Evolutionary conservation across 176 grass and related monocot genomes (phyloP).

Genomic region (Zoysia japonica): DNA sequence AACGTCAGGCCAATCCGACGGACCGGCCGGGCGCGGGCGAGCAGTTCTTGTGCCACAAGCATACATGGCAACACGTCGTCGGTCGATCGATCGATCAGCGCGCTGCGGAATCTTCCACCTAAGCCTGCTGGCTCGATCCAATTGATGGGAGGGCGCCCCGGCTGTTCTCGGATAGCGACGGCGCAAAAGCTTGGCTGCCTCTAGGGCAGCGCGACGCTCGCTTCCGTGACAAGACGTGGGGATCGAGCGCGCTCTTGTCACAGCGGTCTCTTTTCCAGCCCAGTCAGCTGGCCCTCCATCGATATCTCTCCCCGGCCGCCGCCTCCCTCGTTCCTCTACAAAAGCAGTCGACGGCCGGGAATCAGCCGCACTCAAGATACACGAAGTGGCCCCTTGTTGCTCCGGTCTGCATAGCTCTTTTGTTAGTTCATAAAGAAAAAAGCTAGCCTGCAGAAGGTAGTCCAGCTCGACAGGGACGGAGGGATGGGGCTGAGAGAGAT

Average conservation of each 20-base stretch:
- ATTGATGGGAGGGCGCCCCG: not conserved
- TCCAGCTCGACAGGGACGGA: not conserved
- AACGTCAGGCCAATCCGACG: not conserved
- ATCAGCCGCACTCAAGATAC: not conserved
- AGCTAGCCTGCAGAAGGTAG: no score
- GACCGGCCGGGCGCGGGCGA: not conserved
- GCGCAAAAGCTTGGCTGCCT: not conserved
- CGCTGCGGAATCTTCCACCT: constrained; percentile 45
- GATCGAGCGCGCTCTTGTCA: constrained; percentile 9
- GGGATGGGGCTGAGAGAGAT: constrained; percentile 78
- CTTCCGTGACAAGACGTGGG: constrained; percentile 24
- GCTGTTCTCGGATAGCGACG: no score
- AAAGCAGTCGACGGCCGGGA: constrained; percentile 18
- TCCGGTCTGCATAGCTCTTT: not conserved
- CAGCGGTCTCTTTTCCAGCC: constrained; percentile 6
- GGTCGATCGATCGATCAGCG: not conserved
- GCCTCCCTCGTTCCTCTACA: not conserved
- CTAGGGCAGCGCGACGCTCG: not conserved
- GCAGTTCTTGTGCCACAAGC: constrained; percentile 40
- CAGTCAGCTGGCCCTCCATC: not conserved
- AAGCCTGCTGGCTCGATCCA: not conserved
- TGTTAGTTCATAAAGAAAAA: not conserved
- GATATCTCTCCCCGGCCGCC: not conserved
- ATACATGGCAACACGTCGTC: constrained; percentile 27
- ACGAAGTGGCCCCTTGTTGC: not conserved